Evolutionary conservation across 2,329 filamentous ascomycete genomes (phyloP), one percentile per base, ranked within the genome.

Genomic region (Penicillium thymicola): DNA sequence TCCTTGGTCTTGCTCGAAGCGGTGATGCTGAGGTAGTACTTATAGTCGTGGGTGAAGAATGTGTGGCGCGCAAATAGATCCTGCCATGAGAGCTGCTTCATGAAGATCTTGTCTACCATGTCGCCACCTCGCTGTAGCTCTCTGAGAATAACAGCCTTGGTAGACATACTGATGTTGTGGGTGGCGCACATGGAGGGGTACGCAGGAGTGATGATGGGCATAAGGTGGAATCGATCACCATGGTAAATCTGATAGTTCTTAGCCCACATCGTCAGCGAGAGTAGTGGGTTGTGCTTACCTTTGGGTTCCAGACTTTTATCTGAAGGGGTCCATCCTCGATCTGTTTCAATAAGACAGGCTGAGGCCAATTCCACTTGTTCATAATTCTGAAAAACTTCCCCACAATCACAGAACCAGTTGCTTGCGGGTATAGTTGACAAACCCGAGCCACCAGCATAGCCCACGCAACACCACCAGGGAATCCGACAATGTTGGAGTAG

Each of bases 141-240:
- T 45, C 87, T 83, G 63, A 91, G 84, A 68, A 99, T 92, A 48
- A 97, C 85, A 7, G 84, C 79, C 78, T 92, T 90, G 2, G 92
- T 95, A 1, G 93, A 97, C 62, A 85, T 81, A 3, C 89, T 92
- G 59, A 99, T 88, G 68, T 96, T 97, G 78, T 96, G 94, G 0
- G 94, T 97, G 2, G 94, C 89, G 73, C 94, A 97, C 92, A 97
- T 97, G 48, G 92, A 95, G 3, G 94, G 94, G 72, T 97, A 97
- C 1, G 94, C 92, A 1, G 94, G 94, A 1, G 94, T 99, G 69
- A 99, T 97, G 74, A 99, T 90, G 28, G 94, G 94, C 94, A 99
- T 99, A 51, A 97, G 79, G 74, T 97, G 93, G 64, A 86, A 89
- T 42, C 85, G 84, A 73, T 97, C 94, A 53, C 85, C 84, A 59